A percentile compares a stretch with the other conserved stretches of the same genome.
phyloP scores from a whole-genome alignment of 768 basidiomycete species.

The Suillus plorans region DNA sequence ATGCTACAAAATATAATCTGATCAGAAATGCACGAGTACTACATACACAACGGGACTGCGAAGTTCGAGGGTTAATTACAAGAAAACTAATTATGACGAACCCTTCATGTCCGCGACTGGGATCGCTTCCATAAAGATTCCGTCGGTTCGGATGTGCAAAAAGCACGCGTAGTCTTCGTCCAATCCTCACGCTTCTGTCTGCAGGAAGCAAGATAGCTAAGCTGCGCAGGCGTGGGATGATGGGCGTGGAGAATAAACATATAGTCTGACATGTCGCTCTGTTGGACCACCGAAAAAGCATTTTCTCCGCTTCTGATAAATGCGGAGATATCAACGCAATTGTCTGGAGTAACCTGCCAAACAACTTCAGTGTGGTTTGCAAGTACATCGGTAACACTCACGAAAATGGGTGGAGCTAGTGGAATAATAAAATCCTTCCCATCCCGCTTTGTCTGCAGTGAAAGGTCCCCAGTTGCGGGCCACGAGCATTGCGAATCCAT shows the following conservation, averaged over 20 bases:
- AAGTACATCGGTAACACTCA: slow-evolving; percentile 30
- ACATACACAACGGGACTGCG: not conserved
- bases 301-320: slow-evolving; percentile 44
- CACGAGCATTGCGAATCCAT: slow-evolving; percentile 37
- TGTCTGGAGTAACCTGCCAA: slow-evolving; percentile 45
- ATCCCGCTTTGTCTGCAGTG: slow-evolving; percentile 12
- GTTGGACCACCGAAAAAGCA: slow-evolving; percentile 42
- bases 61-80: not conserved
- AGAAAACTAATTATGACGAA: not conserved
- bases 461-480: slow-evolving; percentile 36
- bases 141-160: slow-evolving; percentile 14
- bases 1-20: not conserved
- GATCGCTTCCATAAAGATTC: slow-evolving; percentile 1
- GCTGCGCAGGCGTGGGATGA: slow-evolving; percentile 46
- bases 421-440: slow-evolving; percentile 15
- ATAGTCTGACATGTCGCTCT: slow-evolving; percentile 43
- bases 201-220: slow-evolving; percentile 25
- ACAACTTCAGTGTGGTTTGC: not conserved
- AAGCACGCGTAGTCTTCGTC: slow-evolving; percentile 15
- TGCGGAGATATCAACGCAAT: slow-evolving; percentile 51
- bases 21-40: not conserved
- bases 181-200: slow-evolving; percentile 19
- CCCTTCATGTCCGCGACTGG: not conserved
- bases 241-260: slow-evolving; percentile 49
- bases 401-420: slow-evolving; percentile 32